Evolutionary conservation across 768 basidiomycete genomes (phyloP).

Genomic region (Hygrocybe punicea): DNA sequence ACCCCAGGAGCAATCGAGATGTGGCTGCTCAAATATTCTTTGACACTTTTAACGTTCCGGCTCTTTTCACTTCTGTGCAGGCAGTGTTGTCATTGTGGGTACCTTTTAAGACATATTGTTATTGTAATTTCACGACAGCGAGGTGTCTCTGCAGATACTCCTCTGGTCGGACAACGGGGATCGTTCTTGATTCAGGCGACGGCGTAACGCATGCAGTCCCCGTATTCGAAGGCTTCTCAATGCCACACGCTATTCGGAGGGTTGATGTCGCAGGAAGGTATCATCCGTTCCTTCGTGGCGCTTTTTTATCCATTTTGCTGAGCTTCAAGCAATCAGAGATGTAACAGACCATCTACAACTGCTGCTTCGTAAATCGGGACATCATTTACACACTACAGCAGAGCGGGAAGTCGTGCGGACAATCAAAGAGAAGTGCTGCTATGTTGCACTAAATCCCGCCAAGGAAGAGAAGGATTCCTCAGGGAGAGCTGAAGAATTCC

Average conservation of each 20-base stretch:
- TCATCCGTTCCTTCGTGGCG: not conserved
- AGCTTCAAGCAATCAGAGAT: slow-evolving; percentile 52
- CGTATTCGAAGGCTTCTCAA: slow-evolving; percentile 98
- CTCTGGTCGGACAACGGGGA: slow-evolving; percentile 97
- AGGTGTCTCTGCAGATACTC: slow-evolving; percentile 66
- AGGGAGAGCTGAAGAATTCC: slow-evolving; percentile 81
- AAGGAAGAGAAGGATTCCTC: slow-evolving; percentile 93
- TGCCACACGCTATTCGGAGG: slow-evolving; percentile 96
- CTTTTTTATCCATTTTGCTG: slow-evolving; percentile 7
- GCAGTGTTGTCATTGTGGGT: slow-evolving; percentile 92
- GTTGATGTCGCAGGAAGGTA: slow-evolving; percentile 96
- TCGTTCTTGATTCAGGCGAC: slow-evolving; percentile 97
- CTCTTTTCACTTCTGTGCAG: slow-evolving; percentile 93
- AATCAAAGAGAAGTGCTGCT: slow-evolving; percentile 98
- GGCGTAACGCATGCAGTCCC: slow-evolving; percentile 99
- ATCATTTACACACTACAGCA: slow-evolving; percentile 93
- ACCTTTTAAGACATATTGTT: slow-evolving; percentile 1
- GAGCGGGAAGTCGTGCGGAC: slow-evolving; percentile 95
- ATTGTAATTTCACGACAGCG: not conserved
- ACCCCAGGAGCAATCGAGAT: slow-evolving; percentile 94
- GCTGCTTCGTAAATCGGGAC: slow-evolving; percentile 88
- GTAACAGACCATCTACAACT: slow-evolving; percentile 96
- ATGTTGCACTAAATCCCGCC: slow-evolving; percentile 84
- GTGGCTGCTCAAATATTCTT: slow-evolving; percentile 98
- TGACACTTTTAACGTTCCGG: slow-evolving; percentile 99